These are phyloP conservation scores for Pleurotus tuoliensis DNA, from an alignment of 768 basidiomycete species.

Conservation along the genomic window DNA sequence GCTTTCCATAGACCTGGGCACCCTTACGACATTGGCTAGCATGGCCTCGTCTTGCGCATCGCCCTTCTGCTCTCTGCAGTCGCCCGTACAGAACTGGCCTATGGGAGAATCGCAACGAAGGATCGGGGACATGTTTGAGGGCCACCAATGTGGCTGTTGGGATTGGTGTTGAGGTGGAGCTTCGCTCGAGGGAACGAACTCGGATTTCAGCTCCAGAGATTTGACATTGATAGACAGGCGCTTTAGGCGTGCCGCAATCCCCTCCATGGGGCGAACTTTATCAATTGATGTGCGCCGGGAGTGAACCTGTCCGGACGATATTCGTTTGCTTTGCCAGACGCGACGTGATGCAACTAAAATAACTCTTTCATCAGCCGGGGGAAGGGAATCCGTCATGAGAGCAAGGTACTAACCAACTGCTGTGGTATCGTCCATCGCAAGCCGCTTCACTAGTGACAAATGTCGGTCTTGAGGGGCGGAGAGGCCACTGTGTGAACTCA, in stretches of 20 bases:
- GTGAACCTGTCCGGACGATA: slow-evolving; percentile 13
- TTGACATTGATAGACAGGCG: background rate
- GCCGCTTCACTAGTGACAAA: slow-evolving; percentile 12
- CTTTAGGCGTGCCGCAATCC: background rate
- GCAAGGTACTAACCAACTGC: slow-evolving; percentile 10
- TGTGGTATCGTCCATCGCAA: slow-evolving; percentile 13
- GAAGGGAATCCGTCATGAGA: background rate
- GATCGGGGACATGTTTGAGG: background rate
- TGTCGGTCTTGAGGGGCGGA: too few species aligned
- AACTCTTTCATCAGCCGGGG: background rate
- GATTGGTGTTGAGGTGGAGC: background rate
- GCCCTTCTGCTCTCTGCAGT: slow-evolving; percentile 17
- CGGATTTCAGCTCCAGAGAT: slow-evolving; percentile 1
- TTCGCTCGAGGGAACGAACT: background rate
- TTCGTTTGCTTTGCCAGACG: slow-evolving; percentile 23
- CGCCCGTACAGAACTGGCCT: slow-evolving; percentile 27
- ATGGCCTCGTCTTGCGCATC: background rate
- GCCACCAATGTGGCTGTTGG: background rate
- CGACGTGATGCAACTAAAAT: slow-evolving; percentile 13
- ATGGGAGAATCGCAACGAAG: slow-evolving; percentile 26
- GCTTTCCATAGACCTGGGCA: too few species aligned
- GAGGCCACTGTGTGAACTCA: slow-evolving; percentile 10
- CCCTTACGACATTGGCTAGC: slow-evolving; percentile 28
- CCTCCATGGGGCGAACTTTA: slow-evolving; percentile 10
- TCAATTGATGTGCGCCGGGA: slow-evolving; percentile 20